A percentile compares a stretch with the other conserved stretches of the same genome.
These are phyloP conservation scores for Penicillium crystallinum DNA, from an alignment of 495 filamentous ascomycete species.

Conservation along the genomic window DNA sequence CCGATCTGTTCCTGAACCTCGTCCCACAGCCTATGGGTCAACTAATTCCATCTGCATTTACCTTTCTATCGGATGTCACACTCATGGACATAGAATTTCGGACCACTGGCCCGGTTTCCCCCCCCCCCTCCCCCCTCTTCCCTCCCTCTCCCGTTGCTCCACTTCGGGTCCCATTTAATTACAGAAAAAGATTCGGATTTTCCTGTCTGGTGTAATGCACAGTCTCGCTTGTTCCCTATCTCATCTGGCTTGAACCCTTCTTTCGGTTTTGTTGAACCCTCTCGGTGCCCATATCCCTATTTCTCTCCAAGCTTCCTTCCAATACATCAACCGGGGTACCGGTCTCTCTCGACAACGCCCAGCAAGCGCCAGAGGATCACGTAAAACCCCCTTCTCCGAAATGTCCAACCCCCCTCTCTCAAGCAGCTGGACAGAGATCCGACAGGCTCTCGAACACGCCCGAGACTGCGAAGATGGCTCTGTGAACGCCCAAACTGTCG, in stretches of 20 bases:
- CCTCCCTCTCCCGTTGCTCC: slow-evolving; percentile 20
- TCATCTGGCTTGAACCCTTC: neutral
- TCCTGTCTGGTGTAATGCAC: slow-evolving; percentile 17
- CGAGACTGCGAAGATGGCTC: slow-evolving; percentile 57
- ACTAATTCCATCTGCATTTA: slow-evolving; percentile 4
- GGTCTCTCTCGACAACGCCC: neutral
- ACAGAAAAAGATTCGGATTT: slow-evolving; percentile 16
- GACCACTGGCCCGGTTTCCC: slow-evolving; percentile 10
- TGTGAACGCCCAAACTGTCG: slow-evolving; percentile 45
- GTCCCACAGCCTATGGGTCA: slow-evolving; percentile 8
- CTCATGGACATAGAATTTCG: slow-evolving; percentile 10
- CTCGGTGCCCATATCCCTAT: slow-evolving; percentile 3
- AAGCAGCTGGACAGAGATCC: slow-evolving; percentile 20
- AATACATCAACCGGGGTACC: neutral
- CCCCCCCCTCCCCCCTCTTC: neutral
- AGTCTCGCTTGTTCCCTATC: slow-evolving; percentile 6
- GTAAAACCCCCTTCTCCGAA: neutral
- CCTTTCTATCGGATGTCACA: slow-evolving; percentile 12
- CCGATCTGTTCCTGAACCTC: slow-evolving; percentile 12
- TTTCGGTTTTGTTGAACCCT: slow-evolving; percentile 2
- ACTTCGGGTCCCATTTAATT: slow-evolving; percentile 22
- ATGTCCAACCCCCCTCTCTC: slow-evolving; percentile 6
- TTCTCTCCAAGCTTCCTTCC: neutral
- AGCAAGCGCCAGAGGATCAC: neutral
- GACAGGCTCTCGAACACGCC: slow-evolving; percentile 59